These are phyloP conservation scores for Stylonectria norvegica DNA, from an alignment of 2,329 filamentous ascomycete species.

Conservation along the genomic window DNA sequence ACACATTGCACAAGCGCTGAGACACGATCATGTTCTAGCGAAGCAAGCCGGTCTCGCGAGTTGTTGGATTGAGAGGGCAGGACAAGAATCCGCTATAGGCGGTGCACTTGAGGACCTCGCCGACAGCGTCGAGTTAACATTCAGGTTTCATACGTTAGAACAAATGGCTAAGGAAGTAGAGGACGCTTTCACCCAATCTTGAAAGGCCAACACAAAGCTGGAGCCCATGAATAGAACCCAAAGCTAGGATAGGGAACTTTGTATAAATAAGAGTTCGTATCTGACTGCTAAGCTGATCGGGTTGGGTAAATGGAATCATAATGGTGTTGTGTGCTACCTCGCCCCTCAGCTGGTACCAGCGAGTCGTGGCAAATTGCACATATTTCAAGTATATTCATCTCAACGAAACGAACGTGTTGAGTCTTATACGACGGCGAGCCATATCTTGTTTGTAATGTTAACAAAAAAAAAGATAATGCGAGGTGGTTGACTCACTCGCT, in stretches of 20 bases:
- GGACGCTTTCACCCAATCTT: not conserved
- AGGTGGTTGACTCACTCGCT: not conserved
- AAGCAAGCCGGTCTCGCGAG: conserved; percentile 56
- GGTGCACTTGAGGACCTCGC: conserved; percentile 10
- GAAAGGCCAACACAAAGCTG: not conserved
- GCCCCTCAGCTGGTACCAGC: not conserved
- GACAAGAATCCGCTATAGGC: conserved; percentile 20
- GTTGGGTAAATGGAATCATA: not conserved
- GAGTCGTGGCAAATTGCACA: not conserved
- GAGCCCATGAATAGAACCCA: not conserved
- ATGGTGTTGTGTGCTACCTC: not conserved
- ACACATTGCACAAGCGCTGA: conserved; percentile 65
- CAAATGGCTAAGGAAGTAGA: not conserved
- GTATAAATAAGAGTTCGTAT: not conserved
- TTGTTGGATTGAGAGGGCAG: conserved; percentile 60
- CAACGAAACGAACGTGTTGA: not conserved
- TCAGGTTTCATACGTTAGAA: not conserved
- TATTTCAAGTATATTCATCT: not conserved
- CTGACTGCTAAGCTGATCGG: not conserved
- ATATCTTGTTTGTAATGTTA: not conserved
- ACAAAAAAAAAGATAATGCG: not conserved
- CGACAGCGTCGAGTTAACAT: conserved; percentile 6
- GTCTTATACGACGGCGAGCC: not conserved
- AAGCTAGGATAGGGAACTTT: not conserved
- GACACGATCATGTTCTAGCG: conserved; percentile 63